These are phyloP conservation scores for Yamadazyma laniorum DNA, from an alignment of 805 yeast genomes.

Conservation along the genomic window DNA sequence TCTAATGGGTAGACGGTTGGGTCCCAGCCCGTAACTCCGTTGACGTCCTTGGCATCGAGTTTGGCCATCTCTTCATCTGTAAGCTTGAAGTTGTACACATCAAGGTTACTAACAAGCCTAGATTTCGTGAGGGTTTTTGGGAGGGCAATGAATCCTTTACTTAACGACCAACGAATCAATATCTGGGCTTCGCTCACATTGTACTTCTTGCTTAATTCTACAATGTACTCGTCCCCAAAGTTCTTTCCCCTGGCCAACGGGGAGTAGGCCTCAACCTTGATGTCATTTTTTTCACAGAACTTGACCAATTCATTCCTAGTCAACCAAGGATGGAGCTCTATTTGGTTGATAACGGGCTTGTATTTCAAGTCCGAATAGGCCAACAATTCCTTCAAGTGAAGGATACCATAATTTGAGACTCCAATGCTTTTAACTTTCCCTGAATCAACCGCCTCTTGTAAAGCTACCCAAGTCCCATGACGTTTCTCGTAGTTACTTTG, in stretches of 20 bases:
- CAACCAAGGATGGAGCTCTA: slow-evolving; percentile 42
- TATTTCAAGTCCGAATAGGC: slow-evolving; percentile 21
- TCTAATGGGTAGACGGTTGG: slow-evolving; percentile 6
- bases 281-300: slow-evolving; percentile 52
- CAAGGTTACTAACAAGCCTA: slow-evolving; percentile 13
- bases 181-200: slow-evolving; percentile 59
- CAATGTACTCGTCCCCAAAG: slow-evolving; percentile 52
- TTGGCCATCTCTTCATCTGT: slow-evolving; percentile 3
- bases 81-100: slow-evolving; percentile 34
- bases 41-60: slow-evolving; percentile 5
- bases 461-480: slow-evolving; percentile 67
- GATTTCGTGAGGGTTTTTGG: slow-evolving; percentile 51
- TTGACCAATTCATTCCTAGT: slow-evolving; percentile 65
- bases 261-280: slow-evolving; percentile 72
- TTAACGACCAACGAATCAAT: slow-evolving; percentile 68
- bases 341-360: slow-evolving; percentile 34
- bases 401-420: slow-evolving; percentile 32
- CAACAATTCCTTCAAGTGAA: slow-evolving; percentile 25
- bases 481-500: slow-evolving; percentile 7
- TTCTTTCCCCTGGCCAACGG: slow-evolving; percentile 70
- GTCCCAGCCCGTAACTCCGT: slow-evolving; percentile 2
- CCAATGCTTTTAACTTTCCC: slow-evolving; percentile 47
- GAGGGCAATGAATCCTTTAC: slow-evolving; percentile 68
- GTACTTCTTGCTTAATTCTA: slow-evolving; percentile 47
- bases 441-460: slow-evolving; percentile 68